phyloP scores from a whole-genome alignment of 139 green algal species.

The Chlorella vulgaris region DNA sequence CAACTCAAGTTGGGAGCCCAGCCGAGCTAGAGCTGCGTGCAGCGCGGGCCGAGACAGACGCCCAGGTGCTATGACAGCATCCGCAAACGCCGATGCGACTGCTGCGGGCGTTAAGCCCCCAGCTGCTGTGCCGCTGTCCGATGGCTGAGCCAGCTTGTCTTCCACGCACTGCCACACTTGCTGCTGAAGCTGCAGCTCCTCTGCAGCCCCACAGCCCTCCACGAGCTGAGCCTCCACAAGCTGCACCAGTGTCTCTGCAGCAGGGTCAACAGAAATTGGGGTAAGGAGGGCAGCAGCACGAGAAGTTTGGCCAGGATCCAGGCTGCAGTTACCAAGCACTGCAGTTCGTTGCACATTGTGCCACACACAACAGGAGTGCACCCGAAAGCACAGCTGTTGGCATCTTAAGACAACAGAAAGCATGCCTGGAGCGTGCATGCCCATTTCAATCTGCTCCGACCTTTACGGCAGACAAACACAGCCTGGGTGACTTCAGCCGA shows the following conservation, averaged over 20 bases:
- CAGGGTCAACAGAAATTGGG: not conserved
- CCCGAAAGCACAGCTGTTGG: no score
- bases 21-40: not conserved
- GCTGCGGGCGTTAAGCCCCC: not conserved
- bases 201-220: not conserved
- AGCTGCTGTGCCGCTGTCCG: not conserved
- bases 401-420: no score
- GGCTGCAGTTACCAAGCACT: not conserved
- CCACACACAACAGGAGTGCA: no score
- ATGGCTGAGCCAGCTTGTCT: not conserved
- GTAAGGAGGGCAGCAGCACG: not conserved
- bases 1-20: not conserved
- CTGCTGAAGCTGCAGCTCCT: not conserved
- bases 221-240: slow-evolving; percentile 41
- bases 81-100: not conserved
- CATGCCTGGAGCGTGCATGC: no score
- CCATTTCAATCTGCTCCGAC: no score
- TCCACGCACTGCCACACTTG: slow-evolving; percentile 9
- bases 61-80: slow-evolving; percentile 24
- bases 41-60: slow-evolving; percentile 29
- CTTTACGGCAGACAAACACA: not conserved
- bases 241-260: slow-evolving; percentile 17
- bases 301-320: not conserved
- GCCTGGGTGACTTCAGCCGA: no score
- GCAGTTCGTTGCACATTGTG: no score